These are phyloP conservation scores for Diaporthe sp. DNA, from an alignment of 2,329 filamentous ascomycete genomes.

Conservation along the genomic window DNA sequence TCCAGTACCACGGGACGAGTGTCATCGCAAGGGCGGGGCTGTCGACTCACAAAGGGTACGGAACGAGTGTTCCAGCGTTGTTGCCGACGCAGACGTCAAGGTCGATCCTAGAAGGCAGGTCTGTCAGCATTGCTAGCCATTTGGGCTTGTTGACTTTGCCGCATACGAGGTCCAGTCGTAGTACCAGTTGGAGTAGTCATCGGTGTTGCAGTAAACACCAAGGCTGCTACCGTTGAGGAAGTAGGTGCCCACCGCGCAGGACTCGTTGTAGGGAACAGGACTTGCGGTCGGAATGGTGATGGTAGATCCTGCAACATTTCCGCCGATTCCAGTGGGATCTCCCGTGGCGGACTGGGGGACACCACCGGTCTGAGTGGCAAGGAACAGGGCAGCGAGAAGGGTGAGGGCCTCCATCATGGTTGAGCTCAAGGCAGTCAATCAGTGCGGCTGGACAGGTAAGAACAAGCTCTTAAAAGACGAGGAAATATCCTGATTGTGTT, in stretches of 20 bases:
- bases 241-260: constrained; percentile 55
- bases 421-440: not conserved
- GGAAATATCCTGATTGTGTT: not conserved
- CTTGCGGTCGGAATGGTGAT: constrained; percentile 24
- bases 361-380: not conserved
- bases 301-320: constrained; percentile 19
- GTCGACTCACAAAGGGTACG: constrained; percentile 8
- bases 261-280: constrained; percentile 40
- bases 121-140: constrained; percentile 23
- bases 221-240: constrained; percentile 51
- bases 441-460: not conserved
- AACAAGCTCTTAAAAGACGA: not conserved
- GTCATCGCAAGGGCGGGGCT: not conserved
- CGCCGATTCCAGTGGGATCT: constrained; percentile 22
- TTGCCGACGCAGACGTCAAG: constrained; percentile 51
- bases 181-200: constrained; percentile 50
- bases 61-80: constrained; percentile 44
- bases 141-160: not conserved
- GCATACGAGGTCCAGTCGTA: constrained; percentile 58
- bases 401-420: not conserved
- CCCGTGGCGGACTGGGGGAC: not conserved
- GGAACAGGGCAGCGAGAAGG: not conserved
- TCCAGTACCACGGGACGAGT: not conserved
- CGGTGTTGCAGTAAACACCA: constrained; percentile 57
- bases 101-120: constrained; percentile 51